Base-by-base conservation (phyloP, 1,139 yeast genomes). In the Suhomyces maxii region DNA sequence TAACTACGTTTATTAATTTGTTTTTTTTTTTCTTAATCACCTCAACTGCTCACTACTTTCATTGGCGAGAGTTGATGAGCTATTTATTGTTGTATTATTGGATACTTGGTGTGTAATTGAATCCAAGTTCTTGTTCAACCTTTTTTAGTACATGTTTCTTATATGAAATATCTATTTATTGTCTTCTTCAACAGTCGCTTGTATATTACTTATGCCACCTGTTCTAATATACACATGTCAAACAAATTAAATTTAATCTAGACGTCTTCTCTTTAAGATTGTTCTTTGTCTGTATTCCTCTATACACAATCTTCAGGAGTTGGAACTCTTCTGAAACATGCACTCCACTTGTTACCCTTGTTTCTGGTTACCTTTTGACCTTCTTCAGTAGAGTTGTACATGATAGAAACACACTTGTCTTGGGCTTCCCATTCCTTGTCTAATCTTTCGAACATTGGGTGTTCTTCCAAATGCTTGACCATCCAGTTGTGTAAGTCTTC, bases 321-420 rank as follows among this genome's bases (percentile, higher is more conserved):
- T 44, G 89, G 84, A 46, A 85, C 63, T 61, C 99, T 80, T 63
- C 76, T 80, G 67, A 84, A 93, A 64, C 98, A 93, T 23, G 98
- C 98, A 36, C 90, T 79, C 68, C 78, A 93, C 65, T 93, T 93
- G 52, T 73, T 75, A 30, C 99, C 99, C 40, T 84, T 79, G 64
- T 93, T 95, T 61, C 99, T 80, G 42, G 83, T 83, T 38, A 93
- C 99, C 68, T 95, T 95, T 69, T 93, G 93, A 47, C 99, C 99
- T 68, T 93, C 99, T 67, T 93, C 99, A 0, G 99, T 93, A 25
- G 95, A 84, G 53, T 84, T 82, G 53, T 82, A 83, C 99, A 93
- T 93, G 44, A 89, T 81, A 51, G 79, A 70, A 31, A 91, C 98
- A 68, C 98, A 90, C 52, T 72, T 71, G 66, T 95, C 99, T 26